Base-by-base conservation (phyloP, 371 early-diverging fungal genomes). In the Catenaria anguillulae region DNA sequence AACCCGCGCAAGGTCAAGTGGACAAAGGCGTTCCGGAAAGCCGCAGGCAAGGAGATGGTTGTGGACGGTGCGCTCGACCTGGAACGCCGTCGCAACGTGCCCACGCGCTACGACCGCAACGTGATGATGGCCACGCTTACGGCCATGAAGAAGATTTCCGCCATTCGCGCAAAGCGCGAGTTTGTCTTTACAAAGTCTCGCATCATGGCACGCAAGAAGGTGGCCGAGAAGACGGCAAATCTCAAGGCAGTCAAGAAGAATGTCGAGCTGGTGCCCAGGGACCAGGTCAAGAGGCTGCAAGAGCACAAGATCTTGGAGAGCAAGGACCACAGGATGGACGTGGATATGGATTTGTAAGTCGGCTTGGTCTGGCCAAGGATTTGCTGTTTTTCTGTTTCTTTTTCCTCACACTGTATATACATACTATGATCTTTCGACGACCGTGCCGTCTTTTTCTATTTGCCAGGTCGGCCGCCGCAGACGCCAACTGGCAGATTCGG, bases 1-100 rank as follows among this genome's bases (percentile, higher is more conserved):
- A 98, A 98, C 80, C 99, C 99, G 61, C 83, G 99, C 71, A 98
- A 97, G 84, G 90, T 96, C 64, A 82, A 85, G 68, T 99, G 99
- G 99, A 99, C 99, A 58, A 98, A 97, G 84, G 95, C 98, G 29
- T 97, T 93, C 87, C 83, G 99, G 69, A 89, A 87, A 75, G 85
- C 96, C 29, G 84, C 88, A 26, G 95, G 97, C 71, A 98, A 98
- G 79, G 98, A 98, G 79, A 91, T 98, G 95, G 84, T 88, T n/a
- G 88, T 96, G 63, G 97, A 97, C 76, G 80, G 90, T 36, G 90
- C 97, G 37, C 88, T 95, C 69, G 92, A 93, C 68, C 95, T 99
- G 75, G 99, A 98, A 77, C 94, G 93, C 76, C 87, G 97, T 66
- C 84, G 95, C 68, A 92, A 97, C 75, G 86, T 93, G 56, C 97